Evolutionary conservation across 768 basidiomycete genomes (phyloP), one percentile per base, ranked within the genome.

Genomic region (Tylopilus balloui): DNA sequence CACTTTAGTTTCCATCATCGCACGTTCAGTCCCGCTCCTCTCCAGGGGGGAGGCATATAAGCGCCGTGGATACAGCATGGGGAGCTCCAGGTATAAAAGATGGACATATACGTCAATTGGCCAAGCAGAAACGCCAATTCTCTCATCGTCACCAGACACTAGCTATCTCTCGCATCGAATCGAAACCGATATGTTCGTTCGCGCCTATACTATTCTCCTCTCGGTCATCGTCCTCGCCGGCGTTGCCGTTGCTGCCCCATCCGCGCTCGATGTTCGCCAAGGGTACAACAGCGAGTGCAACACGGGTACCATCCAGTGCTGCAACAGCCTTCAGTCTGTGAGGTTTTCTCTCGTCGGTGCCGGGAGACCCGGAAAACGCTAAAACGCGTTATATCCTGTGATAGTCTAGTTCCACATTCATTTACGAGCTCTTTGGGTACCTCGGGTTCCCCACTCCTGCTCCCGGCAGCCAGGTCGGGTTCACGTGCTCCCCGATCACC

Each of bases 281-380:
- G 6, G 39, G n/a, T n/a, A n/a, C 7, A 20, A 17, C 25, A 34
- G 17, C 39, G 1, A 59, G n/a, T 79, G 78, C 63, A 69, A 69
- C 59, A 69, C 72, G 25, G 78, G 76, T 3, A 40, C 57, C n/a
- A 40, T 73, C 21, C 39, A 44, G 15, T 60, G 51, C 47, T 58
- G 45, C 31, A 11, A n/a, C 35, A 44, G 23, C 17, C 2, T 15
- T 10, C 21, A 15, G 5, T 17, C 19, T n/a, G 45, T 47, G 34
- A 51, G 39, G 31, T 6, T 28, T 7, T 3, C 29, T 25, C 47
- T 21, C 19, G n/a, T 20, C 10, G 27, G 42, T 3, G 2, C 6
- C 9, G 6, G 6, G 34, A 34, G n/a, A n/a, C n/a, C 10, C 34
- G 8, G 13, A 3, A 15, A 39, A 47, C 6, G 7, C 13, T 25